Base-by-base conservation (phyloP, 2,329 filamentous ascomycete species). In the Talaromyces funiculosus region DNA sequence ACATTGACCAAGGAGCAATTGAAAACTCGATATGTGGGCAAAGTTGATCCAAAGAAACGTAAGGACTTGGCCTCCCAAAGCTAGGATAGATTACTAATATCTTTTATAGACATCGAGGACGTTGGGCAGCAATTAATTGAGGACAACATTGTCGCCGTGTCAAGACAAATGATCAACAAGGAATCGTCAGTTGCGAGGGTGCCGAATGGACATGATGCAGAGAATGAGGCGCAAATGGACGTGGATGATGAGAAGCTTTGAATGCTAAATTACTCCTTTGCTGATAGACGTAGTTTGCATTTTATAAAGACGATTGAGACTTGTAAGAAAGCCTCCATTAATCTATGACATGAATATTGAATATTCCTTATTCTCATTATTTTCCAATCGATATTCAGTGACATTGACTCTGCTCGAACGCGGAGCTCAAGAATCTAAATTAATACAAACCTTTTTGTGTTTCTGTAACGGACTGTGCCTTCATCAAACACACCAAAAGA, bases 81-180 rank as follows among this genome's bases (percentile, higher is more conserved):
- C n/a, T 47, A 10, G 31, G 7, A 26, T 26, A 16, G 12, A 9
- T 31, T 51, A 37, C 35, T 29, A n/a, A n/a, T 16, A 22, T n/a
- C 8, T 47, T 26, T 43, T 45, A 20, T 59, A 67, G 82, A 99
- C 75, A 84, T 99, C 72, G 92, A 97, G 77, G 92, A 96, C 68
- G 90, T 99, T 51, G 94, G 94, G 59, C 92, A 97, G 78, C 88
- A 95, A 74, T 84, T 97, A 66, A 97, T 99, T 70, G 95, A 99
- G 79, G 94, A 99, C 84, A 99, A 99, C 78, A 99, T 99, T 66
- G 94, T 99, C 12, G 90, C 92, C 3, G 92, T 99, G n/a, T 95
- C 92, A 66, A 84, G 93, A 74, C 94, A 97, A 77, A 97, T 99
- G 93, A 97, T 99, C 71, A 94, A 97, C 80, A 97, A 97, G 80